Evolutionary conservation across 1,284 basidiomycete genomes (phyloP).

Genomic region (Entoloma clypeatum): DNA sequence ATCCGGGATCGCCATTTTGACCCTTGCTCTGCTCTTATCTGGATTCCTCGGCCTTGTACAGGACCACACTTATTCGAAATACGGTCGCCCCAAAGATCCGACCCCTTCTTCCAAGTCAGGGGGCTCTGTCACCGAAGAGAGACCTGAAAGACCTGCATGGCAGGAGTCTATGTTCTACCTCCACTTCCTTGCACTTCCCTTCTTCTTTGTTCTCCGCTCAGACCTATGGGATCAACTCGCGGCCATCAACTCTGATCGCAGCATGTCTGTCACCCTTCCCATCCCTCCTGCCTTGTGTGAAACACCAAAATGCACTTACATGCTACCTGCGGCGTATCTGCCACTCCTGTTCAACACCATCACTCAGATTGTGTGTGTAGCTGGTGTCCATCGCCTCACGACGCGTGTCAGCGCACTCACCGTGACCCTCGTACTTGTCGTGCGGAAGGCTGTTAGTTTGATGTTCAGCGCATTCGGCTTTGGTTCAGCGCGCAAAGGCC

Average conservation of each 20-base stretch:
- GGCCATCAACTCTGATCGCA: constrained; percentile 41
- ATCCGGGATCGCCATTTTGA: constrained; percentile 71
- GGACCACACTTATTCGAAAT: constrained; percentile 73
- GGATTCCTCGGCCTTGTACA: constrained; percentile 85
- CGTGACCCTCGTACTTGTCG: constrained; percentile 85
- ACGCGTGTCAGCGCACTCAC: constrained; percentile 74
- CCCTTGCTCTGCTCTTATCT: constrained; percentile 74
- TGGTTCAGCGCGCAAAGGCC: constrained; percentile 29
- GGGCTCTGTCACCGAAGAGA: constrained; percentile 5
- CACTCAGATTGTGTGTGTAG: constrained; percentile 86
- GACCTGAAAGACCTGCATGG: constrained; percentile 48
- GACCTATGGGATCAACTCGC: constrained; percentile 51
- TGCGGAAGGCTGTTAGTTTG: constrained; percentile 86
- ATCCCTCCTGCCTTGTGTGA: constrained; percentile 24
- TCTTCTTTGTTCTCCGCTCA: constrained; percentile 59
- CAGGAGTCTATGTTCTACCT: constrained; percentile 91
- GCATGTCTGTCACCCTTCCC: constrained; percentile 25
- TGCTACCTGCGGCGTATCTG: constrained; percentile 60
- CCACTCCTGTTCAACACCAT: constrained; percentile 75
- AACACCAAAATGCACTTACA: constrained; percentile 39
- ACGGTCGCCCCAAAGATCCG: constrained; percentile 42
- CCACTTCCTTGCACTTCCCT: constrained; percentile 69
- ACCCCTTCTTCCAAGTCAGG: constrained; percentile 6
- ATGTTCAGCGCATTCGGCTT: constrained; percentile 61
- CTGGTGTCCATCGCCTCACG: constrained; percentile 87